Evolutionary conservation across 805 yeast genomes (phyloP), one percentile per base, ranked within the genome.

Genomic region (Wickerhamomyces sydowiorum): DNA sequence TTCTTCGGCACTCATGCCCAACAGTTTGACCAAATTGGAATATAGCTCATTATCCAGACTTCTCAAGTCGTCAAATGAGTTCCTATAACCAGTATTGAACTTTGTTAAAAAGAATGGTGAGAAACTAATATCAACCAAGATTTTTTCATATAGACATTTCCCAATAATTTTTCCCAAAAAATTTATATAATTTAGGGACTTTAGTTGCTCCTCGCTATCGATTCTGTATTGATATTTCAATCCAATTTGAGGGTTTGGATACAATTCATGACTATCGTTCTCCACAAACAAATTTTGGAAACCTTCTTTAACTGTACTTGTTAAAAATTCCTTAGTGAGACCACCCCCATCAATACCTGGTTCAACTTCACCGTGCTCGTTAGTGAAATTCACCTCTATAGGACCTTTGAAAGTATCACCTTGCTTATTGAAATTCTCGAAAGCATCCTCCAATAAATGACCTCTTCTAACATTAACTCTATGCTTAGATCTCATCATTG

Each of bases 271-370:
- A 33, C 75, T 65, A 1, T 61, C 57, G 19, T 72, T 78, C 22
- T 66, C 66, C 7, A 60, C 54, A 45, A 79, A 78, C 7, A 75
- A 53, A 7, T 48, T 55, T 1, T 49, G 64, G 52, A 91, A 86
- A 0, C 86, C 90, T 48, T 84, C 86, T 4, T 65, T 67, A 2
- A 82, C 76, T 1, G 88, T 80, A 39, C 82, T 69, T 2, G 91
- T 88, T 42, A 91, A 64, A 48, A 93, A 80, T 54, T 91, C 99
- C 59, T 91, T 90, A 0, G 97, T 90, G 20, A 91, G 68, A 1
- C 99, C 99, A 12, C 98, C 99, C 7, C 99, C 99, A 60, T 91
- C 99, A 34, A 91, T 83, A 1, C 99, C 99, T 0, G 82, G 88
- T 58, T 91, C 98, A 28, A 68, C 75, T 14, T 65, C 67, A 2